phyloP scores from a whole-genome alignment of 306 rosid genomes.

The Cicer bijugum region DNA sequence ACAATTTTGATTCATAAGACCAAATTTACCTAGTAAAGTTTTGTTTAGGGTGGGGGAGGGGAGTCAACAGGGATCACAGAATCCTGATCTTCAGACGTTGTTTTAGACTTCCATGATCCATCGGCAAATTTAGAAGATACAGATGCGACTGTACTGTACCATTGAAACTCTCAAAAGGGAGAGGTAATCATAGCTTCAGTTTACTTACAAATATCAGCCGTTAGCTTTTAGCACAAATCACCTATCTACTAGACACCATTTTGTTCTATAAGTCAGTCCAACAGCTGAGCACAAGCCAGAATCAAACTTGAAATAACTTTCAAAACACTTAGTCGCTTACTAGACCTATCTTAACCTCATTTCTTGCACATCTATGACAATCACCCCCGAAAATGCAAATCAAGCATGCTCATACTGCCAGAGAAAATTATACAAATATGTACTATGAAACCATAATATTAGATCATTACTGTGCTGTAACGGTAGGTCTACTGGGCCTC shows the following conservation, averaged over 20 bases:
- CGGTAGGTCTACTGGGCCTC: conserved; percentile 66
- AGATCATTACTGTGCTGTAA: conserved; percentile 63
- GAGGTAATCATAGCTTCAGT: conserved; percentile 46
- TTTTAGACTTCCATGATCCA: background rate
- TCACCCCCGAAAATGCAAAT: conserved; percentile 52
- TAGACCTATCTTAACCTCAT: conserved; percentile 69
- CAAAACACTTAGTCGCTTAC: conserved; percentile 58
- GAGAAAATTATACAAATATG: conserved; percentile 59
- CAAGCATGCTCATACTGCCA: conserved; percentile 85
- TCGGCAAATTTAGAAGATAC: conserved; percentile 1
- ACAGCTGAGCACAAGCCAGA: conserved; percentile 86
- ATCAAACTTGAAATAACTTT: conserved; percentile 55
- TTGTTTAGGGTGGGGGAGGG: background rate
- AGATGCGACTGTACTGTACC: conserved; percentile 28
- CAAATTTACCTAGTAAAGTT: too few relatives aligned
- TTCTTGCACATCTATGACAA: conserved; percentile 62
- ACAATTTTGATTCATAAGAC: too few relatives aligned
- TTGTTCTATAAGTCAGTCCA: conserved; percentile 66
- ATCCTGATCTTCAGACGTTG: background rate
- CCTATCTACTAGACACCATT: conserved; percentile 56
- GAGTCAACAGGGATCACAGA: background rate
- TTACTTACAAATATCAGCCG: conserved; percentile 72
- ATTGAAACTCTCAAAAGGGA: conserved; percentile 32
- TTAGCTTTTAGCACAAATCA: conserved; percentile 54
- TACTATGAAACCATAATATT: conserved; percentile 51